Conservation (phyloP, 441 rosid species). For the Croton setiger region DNA sequence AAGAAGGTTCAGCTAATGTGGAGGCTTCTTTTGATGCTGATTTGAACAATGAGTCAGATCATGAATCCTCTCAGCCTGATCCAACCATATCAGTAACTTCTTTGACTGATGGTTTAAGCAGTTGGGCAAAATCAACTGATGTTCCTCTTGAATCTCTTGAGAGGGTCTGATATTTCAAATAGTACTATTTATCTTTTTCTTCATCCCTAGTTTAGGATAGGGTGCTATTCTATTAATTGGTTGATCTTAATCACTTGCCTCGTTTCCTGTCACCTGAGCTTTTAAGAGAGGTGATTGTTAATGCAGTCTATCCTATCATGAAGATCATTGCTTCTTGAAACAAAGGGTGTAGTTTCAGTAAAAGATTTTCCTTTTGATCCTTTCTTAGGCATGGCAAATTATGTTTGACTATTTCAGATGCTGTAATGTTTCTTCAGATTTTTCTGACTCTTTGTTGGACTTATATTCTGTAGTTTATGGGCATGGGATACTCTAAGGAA, state of each 20-base stretch:
- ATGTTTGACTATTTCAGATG: background rate
- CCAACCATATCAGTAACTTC: slow-evolving; percentile 29
- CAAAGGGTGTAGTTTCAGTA: background rate
- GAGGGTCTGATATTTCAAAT: slow-evolving; percentile 40
- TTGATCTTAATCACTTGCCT: background rate
- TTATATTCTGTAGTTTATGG: slow-evolving; percentile 42
- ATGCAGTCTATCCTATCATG: background rate
- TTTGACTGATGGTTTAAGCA: slow-evolving; percentile 25
- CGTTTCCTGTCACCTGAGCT: background rate
- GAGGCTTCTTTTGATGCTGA: slow-evolving; percentile 36
- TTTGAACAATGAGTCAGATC: slow-evolving; percentile 20
- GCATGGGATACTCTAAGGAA: slow-evolving; percentile 68
- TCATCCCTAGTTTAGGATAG: background rate
- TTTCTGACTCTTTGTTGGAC: slow-evolving; percentile 17
- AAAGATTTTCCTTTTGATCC: background rate
- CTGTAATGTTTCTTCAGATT: background rate
- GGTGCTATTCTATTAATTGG: background rate
- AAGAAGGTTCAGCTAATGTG: slow-evolving; percentile 29
- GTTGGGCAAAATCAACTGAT: slow-evolving; percentile 37
- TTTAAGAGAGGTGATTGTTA: background rate
- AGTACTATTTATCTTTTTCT: background rate
- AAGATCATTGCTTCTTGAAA: background rate
- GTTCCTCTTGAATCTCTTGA: slow-evolving; percentile 65
- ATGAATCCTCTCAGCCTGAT: slow-evolving; percentile 30
- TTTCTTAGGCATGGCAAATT: background rate